phyloP scores from a whole-genome alignment of 176 grass and related monocot genomes.

The Triticum timopheevii region DNA sequence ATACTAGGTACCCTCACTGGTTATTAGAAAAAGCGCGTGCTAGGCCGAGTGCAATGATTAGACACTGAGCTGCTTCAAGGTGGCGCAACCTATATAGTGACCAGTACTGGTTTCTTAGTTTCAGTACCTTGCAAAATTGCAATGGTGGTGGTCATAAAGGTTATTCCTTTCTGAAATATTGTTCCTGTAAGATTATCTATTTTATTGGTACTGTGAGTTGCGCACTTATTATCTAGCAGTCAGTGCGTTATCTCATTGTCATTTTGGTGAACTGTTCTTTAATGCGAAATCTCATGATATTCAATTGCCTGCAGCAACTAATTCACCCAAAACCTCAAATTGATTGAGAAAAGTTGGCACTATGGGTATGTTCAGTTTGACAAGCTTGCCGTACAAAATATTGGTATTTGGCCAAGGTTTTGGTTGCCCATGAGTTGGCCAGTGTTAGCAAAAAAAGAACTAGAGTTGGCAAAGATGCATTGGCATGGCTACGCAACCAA shows the following conservation, averaged over 20 bases:
- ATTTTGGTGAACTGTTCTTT: constrained; percentile 5
- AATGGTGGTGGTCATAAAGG: background rate
- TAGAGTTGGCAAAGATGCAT: background rate
- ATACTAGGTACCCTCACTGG: background rate
- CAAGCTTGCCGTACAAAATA: background rate
- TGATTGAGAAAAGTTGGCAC: background rate
- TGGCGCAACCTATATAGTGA: background rate
- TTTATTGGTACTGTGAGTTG: background rate
- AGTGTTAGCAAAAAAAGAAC: background rate
- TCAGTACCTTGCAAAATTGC: background rate
- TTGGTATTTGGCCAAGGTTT: background rate
- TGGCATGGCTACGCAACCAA: background rate
- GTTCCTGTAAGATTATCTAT: background rate
- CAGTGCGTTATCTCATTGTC: constrained; percentile 4
- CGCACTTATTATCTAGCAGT: background rate
- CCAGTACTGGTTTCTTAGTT: background rate
- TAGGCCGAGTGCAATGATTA: background rate
- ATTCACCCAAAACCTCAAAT: background rate
- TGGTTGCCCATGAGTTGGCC: background rate
- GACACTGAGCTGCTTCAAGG: background rate
- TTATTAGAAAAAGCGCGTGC: background rate
- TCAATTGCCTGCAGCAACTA: background rate
- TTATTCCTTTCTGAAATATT: background rate
- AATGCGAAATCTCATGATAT: background rate
- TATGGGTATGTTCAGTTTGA: background rate